Conservation (phyloP, 2,329 filamentous ascomycete species). For the Albophoma yamanashiensis region DNA sequence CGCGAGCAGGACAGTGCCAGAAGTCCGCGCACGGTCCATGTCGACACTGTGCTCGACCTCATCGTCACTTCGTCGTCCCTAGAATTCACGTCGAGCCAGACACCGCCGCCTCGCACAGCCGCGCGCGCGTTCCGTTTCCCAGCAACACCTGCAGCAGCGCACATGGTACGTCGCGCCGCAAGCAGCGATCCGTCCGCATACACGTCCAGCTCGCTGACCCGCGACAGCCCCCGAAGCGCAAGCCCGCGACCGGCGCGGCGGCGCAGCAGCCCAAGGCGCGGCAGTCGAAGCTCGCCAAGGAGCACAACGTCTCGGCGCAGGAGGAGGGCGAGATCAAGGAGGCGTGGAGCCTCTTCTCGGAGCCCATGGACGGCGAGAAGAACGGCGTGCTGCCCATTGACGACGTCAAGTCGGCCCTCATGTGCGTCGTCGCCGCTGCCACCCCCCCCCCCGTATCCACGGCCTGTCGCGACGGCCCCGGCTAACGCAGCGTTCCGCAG, state of each 20-base stretch:
- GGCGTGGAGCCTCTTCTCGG: constrained; percentile 74
- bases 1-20: background rate
- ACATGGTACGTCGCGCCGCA: background rate
- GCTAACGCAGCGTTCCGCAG: constrained; percentile 28
- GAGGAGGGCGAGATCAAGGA: constrained; percentile 88
- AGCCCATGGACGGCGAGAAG: constrained; percentile 61
- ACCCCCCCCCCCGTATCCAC: background rate
- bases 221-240: constrained; percentile 42
- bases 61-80: background rate
- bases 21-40: background rate
- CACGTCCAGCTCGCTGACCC: background rate
- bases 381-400: constrained; percentile 56
- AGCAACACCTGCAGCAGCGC: background rate
- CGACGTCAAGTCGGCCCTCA: constrained; percentile 61
- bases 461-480: background rate
- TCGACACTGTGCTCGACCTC: background rate
- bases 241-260: constrained; percentile 19
- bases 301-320: constrained; percentile 73
- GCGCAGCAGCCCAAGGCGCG: constrained; percentile 32
- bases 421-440: constrained; percentile 40
- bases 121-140: background rate
- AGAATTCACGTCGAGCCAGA: background rate
- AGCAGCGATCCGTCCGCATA: background rate
- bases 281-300: constrained; percentile 82
- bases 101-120: background rate